A percentile compares a stretch with the other conserved stretches of the same genome.
These are phyloP conservation scores for Zhuliangozyma parablackwelliae DNA, from an alignment of 1,139 yeast species.

Conservation along the genomic window DNA sequence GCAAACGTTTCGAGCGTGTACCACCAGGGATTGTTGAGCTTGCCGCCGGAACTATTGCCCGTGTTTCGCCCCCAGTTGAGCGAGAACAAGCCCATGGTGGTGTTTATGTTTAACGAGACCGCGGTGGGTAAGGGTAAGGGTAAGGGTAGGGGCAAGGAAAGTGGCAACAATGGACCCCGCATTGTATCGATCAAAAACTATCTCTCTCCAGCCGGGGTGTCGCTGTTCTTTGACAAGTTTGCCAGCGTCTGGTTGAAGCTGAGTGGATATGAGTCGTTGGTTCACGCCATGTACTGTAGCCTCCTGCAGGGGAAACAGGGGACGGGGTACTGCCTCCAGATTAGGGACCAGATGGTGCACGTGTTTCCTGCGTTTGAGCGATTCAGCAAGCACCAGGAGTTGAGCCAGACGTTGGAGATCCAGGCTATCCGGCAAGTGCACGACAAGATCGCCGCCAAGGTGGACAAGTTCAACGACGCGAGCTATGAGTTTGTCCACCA, in stretches of 20 bases:
- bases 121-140: not conserved
- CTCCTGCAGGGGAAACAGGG: conserved; percentile 12
- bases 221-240: conserved; percentile 36
- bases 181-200: conserved; percentile 22
- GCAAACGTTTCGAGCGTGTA: conserved; percentile 8
- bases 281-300: conserved; percentile 40
- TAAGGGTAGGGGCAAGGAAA: not conserved
- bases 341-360: conserved; percentile 22
- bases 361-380: conserved; percentile 23
- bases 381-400: not conserved
- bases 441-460: conserved; percentile 14
- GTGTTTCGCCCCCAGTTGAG: conserved; percentile 17
- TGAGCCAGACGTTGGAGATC: conserved; percentile 7
- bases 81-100: conserved; percentile 27
- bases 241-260: conserved; percentile 37
- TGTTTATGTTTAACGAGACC: conserved; percentile 25
- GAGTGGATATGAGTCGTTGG: conserved; percentile 25
- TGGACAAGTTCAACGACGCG: conserved; percentile 16
- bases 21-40: conserved; percentile 16
- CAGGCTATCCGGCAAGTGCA: conserved; percentile 22
- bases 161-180: conserved; percentile 3
- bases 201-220: conserved; percentile 17
- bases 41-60: conserved; percentile 18
- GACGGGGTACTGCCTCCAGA: conserved; percentile 36
- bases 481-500: conserved; percentile 18